These are phyloP conservation scores for Spongospora subterranea DNA, from an alignment of 208 protist genomes.

Conservation along the genomic window DNA sequence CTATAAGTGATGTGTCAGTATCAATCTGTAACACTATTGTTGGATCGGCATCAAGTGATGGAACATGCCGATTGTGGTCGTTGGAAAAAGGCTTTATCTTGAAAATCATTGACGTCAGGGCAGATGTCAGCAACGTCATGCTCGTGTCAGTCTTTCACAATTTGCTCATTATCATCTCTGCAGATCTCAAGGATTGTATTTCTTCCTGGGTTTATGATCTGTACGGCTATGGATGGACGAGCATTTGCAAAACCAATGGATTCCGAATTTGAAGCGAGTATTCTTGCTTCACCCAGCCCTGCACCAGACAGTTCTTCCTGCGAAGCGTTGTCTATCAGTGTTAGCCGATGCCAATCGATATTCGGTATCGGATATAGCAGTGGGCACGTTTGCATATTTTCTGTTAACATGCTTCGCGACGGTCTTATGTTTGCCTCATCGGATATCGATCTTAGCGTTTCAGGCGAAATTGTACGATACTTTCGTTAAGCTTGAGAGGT, in stretches of 20 bases:
- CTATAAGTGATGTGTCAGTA: background rate
- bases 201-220: background rate
- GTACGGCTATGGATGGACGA: background rate
- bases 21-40: background rate
- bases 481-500: background rate
- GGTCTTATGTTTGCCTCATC: background rate
- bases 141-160: background rate
- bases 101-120: background rate
- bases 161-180: background rate
- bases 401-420: background rate
- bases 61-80: background rate
- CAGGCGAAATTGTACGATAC: background rate
- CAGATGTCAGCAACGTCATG: background rate
- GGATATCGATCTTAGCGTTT: constrained; percentile 19
- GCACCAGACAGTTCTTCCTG: background rate
- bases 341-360: background rate
- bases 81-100: background rate
- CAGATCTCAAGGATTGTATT: background rate
- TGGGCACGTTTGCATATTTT: background rate
- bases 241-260: background rate
- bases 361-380: background rate
- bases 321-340: background rate
- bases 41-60: constrained; percentile 15
- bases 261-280: background rate
- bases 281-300: background rate